These are phyloP conservation scores for Trametes villosa DNA, from an alignment of 768 basidiomycete species.

Conservation along the genomic window DNA sequence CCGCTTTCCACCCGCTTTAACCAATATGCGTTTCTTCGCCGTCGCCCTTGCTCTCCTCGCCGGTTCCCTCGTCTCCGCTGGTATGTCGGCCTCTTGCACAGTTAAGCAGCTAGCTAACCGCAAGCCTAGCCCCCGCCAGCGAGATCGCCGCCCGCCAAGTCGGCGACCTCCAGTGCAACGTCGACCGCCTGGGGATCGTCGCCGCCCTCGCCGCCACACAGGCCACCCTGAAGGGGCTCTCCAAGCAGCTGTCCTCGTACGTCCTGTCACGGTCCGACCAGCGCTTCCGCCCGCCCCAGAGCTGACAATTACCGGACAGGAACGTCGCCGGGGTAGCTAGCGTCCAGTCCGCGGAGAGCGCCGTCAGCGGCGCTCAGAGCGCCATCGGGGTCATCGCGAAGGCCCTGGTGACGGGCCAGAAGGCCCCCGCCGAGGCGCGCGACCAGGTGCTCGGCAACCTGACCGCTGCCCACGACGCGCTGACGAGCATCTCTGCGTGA, in stretches of 20 bases:
- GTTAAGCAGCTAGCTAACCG: not conserved
- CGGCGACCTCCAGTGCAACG: slow-evolving; percentile 39
- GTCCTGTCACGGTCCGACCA: not conserved
- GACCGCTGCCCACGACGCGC: slow-evolving; percentile 15
- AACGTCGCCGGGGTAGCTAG: not conserved
- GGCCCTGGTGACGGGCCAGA: slow-evolving; percentile 29
- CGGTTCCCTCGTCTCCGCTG: not conserved
- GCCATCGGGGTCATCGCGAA: slow-evolving; percentile 29
- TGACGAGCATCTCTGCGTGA: slow-evolving; percentile 11
- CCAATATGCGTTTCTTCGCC: not conserved
- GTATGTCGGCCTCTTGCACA: not conserved
- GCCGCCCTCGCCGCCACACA: slow-evolving; percentile 28
- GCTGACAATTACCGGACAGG: not conserved
- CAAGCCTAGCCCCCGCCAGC: not conserved
- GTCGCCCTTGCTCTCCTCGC: not conserved
- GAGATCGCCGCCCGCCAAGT: slow-evolving; percentile 31
- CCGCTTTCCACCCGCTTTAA: not conserved
- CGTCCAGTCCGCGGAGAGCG: slow-evolving; percentile 2
- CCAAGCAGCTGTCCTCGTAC: slow-evolving; percentile 22
- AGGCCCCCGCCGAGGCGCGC: slow-evolving; percentile 30
- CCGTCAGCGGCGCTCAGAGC: slow-evolving; percentile 18
- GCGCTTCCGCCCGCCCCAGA: not conserved
- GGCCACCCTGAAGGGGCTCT: slow-evolving; percentile 25
- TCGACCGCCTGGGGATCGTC: slow-evolving; percentile 38
- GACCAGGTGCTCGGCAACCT: slow-evolving; percentile 27